Conservation (phyloP, 768 basidiomycete genomes). For the Hygrophorus russula region DNA sequence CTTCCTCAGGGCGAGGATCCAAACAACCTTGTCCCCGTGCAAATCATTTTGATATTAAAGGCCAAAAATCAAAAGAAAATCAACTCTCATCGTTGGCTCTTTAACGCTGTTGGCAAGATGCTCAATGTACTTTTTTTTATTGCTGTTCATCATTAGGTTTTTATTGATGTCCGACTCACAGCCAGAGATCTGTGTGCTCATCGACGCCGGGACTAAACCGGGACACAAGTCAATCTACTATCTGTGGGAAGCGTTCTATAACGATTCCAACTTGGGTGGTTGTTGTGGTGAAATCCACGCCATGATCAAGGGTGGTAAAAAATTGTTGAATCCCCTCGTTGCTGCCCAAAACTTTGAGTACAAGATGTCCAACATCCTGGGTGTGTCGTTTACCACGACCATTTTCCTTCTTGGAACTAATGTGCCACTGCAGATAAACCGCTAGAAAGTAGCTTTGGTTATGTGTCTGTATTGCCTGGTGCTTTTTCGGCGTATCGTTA, state of each 20-base stretch:
- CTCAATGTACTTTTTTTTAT: constrained; percentile 42
- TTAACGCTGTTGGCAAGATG: constrained; percentile 84
- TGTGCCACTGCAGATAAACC: constrained; percentile 58
- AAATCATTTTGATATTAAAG: constrained; percentile 85
- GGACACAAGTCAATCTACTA: constrained; percentile 95
- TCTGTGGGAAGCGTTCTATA: constrained; percentile 88
- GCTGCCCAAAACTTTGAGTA: constrained; percentile 98
- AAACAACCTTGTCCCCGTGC: constrained; percentile 88
- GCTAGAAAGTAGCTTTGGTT: constrained; percentile 90
- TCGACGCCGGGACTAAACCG: constrained; percentile 95
- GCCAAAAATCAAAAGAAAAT: constrained; percentile 96
- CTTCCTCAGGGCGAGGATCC: constrained; percentile 84
- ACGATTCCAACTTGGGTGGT: constrained; percentile 66
- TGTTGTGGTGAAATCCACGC: constrained; percentile 95
- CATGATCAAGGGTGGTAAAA: constrained; percentile 89
- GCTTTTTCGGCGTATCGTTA: constrained; percentile 97
- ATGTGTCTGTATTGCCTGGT: constrained; percentile 90
- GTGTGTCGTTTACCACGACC: constrained; percentile 20
- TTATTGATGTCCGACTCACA: constrained; percentile 15
- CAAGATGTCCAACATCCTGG: constrained; percentile 96
- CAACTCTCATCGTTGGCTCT: constrained; percentile 91
- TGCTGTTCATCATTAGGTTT: not conserved
- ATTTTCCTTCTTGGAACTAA: not conserved
- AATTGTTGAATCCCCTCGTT: constrained; percentile 83
- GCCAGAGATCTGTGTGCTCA: constrained; percentile 86